These are phyloP conservation scores for Cokeromyces recurvatus DNA, from an alignment of 371 early-diverging fungal genomes.

Conservation along the genomic window DNA sequence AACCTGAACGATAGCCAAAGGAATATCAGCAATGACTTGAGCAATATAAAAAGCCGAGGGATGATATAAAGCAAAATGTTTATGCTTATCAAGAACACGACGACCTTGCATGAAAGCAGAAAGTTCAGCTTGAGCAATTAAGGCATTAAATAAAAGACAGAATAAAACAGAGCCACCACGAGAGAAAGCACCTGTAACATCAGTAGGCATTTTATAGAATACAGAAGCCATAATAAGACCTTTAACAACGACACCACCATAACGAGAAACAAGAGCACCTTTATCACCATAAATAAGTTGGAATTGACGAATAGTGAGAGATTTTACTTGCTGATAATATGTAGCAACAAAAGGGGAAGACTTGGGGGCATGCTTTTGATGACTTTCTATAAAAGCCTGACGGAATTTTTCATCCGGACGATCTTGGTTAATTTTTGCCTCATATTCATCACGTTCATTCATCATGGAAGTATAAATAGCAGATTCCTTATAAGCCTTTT, in stretches of 20 bases:
- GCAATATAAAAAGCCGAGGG: conserved; percentile 62
- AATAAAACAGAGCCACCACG: conserved; percentile 72
- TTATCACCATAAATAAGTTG: conserved; percentile 53
- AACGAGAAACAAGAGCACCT: conserved; percentile 51
- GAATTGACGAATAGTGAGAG: conserved; percentile 61
- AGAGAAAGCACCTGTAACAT: conserved; percentile 60
- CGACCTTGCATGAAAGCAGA: conserved; percentile 59
- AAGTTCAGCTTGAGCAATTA: conserved; percentile 56
- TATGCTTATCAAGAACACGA: conserved; percentile 65
- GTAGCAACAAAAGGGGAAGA: conserved; percentile 60
- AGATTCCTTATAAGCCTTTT: conserved; percentile 44
- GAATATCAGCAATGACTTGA: conserved; percentile 48
- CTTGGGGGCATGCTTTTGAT: conserved; percentile 53
- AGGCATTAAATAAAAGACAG: conserved; percentile 55
- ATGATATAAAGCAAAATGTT: conserved; percentile 61
- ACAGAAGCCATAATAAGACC: conserved; percentile 69
- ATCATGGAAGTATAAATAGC: conserved; percentile 27
- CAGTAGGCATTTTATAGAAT: conserved; percentile 53
- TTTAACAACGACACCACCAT: conserved; percentile 56
- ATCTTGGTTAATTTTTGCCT: conserved; percentile 26
- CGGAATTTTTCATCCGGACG: conserved; percentile 51
- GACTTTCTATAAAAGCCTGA: conserved; percentile 49
- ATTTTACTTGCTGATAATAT: conserved; percentile 56
- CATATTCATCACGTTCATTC: conserved; percentile 42
- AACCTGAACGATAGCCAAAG: conserved; percentile 41